Evolutionary conservation across 805 yeast genomes (phyloP).

Genomic region (Metschnikowia proteae): DNA sequence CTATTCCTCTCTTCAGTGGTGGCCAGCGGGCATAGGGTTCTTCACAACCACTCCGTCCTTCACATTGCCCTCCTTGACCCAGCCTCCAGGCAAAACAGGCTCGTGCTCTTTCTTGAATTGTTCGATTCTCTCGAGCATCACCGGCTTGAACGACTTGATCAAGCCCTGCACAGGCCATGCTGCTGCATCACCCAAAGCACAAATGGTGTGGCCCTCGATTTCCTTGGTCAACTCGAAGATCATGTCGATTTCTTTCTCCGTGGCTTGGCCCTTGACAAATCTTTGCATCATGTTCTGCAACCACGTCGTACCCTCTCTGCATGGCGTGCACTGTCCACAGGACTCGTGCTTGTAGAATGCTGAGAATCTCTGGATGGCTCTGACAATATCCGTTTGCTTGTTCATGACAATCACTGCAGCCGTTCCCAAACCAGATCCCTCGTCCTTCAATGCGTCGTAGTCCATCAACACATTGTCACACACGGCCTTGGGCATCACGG

Average conservation of each 20-base stretch:
- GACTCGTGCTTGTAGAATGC: constrained; percentile 89
- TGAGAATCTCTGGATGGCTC: constrained; percentile 82
- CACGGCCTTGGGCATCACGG: constrained; percentile 64
- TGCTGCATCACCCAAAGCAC: constrained; percentile 91
- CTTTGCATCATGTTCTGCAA: constrained; percentile 80
- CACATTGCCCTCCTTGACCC: constrained; percentile 61
- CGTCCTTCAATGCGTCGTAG: constrained; percentile 80
- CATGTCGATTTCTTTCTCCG: constrained; percentile 77
- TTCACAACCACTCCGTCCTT: constrained; percentile 62
- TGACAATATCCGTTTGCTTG: constrained; percentile 77
- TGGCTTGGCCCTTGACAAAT: constrained; percentile 74
- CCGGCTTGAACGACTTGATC: constrained; percentile 79
- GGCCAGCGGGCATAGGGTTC: constrained; percentile 49
- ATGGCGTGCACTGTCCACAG: constrained; percentile 93
- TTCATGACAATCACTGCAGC: constrained; percentile 93
- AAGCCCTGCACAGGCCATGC: constrained; percentile 93
- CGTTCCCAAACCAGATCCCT: constrained; percentile 84
- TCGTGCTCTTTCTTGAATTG: constrained; percentile 52
- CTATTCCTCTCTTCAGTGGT: constrained; percentile 20
- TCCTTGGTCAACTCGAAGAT: constrained; percentile 80
- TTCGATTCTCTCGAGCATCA: constrained; percentile 70
- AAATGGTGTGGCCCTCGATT: constrained; percentile 87
- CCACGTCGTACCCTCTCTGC: constrained; percentile 93
- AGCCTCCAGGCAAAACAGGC: constrained; percentile 65
- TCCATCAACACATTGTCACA: constrained; percentile 79